A percentile compares a stretch with the other conserved stretches of the same genome.
These are phyloP conservation scores for Sugiyamaella marilandica DNA, from an alignment of 805 yeast species.

Conservation along the genomic window DNA sequence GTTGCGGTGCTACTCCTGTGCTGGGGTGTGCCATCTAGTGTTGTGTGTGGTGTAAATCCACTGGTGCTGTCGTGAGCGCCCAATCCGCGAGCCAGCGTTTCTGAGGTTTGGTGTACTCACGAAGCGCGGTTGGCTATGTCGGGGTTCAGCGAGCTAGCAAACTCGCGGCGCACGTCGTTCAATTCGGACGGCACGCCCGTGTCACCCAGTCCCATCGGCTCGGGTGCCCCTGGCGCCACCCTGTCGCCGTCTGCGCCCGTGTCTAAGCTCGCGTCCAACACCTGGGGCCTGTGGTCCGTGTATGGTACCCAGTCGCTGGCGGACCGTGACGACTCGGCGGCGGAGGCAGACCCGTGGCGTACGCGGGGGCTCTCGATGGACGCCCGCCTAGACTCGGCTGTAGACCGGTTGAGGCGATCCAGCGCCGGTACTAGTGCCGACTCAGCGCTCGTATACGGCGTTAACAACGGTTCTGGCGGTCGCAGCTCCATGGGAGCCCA, in stretches of 20 bases:
- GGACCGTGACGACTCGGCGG: background rate
- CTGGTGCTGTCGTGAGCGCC: no score
- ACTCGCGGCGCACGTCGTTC: background rate
- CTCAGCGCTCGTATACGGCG: background rate
- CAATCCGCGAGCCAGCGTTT: no score
- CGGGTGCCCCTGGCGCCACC: background rate
- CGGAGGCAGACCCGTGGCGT: background rate
- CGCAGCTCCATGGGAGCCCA: constrained; percentile 1
- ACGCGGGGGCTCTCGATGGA: background rate
- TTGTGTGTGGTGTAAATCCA: no score
- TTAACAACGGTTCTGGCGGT: constrained; percentile 1
- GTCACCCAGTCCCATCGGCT: background rate
- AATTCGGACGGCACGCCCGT: constrained; percentile 1
- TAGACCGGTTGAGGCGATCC: background rate
- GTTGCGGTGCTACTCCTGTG: no score
- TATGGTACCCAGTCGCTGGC: background rate
- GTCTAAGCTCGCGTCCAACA: background rate
- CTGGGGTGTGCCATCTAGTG: no score
- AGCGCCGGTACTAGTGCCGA: background rate
- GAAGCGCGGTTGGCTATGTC: background rate
- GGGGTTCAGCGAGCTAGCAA: background rate
- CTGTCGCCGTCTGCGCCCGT: background rate
- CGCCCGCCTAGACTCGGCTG: background rate
- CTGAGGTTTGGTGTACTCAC: no score
- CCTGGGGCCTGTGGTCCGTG: constrained; percentile 3